Evolutionary conservation across 2,329 filamentous ascomycete species (phyloP), one percentile per base, ranked within the genome.

Genomic region (Colletotrichum liriopes): DNA sequence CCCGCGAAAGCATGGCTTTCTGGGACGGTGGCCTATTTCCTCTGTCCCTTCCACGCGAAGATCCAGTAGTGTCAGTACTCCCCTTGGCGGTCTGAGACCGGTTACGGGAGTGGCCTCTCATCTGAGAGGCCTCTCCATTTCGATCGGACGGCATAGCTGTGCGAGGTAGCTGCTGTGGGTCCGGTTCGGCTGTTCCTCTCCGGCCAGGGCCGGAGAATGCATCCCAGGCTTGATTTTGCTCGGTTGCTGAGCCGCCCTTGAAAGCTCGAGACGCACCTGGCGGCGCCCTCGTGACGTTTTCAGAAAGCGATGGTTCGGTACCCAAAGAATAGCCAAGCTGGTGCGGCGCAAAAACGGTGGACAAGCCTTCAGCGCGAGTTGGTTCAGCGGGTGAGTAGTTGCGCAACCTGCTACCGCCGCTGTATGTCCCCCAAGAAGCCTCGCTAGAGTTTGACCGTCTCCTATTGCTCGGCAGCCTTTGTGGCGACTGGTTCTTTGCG

Each of bases 1-100:
- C 96, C 77, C 93, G 94, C n/a, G 96, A 98, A 45, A 99, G 88
- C 95, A 98, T 98, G 14, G 92, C 93, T 85, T 98, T 98, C 81
- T 98, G 93, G 1, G 93, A 94, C 18, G 90, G 90, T n/a, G 83
- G 83, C 73, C 86, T 86, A 60, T 65, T 74, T 1, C 73, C 62
- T 45, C 83, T 83, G 29, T 82, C 78, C 56, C 77, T 76, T 43
- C 80, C 81, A 51, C 79, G 81, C 29, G 77, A 77, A 4, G 81
- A 81, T 45, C 81, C 81, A 9, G 80, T 81, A 7, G 83, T 84
- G 65, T 87, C 86, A 26, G 79, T 77, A 76, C 85, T 86, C 45
- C 82, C 81, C 73, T 85, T 87, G n/a, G 80, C 78, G 5, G 82
- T 79, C 49, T 83, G 81, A 16, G 86, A 86, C 20, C 86, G 84